A percentile compares a stretch with the other conserved stretches of the same genome.
phyloP scores from a whole-genome alignment of 495 filamentous ascomycete species.

The Penicillium salamii region DNA sequence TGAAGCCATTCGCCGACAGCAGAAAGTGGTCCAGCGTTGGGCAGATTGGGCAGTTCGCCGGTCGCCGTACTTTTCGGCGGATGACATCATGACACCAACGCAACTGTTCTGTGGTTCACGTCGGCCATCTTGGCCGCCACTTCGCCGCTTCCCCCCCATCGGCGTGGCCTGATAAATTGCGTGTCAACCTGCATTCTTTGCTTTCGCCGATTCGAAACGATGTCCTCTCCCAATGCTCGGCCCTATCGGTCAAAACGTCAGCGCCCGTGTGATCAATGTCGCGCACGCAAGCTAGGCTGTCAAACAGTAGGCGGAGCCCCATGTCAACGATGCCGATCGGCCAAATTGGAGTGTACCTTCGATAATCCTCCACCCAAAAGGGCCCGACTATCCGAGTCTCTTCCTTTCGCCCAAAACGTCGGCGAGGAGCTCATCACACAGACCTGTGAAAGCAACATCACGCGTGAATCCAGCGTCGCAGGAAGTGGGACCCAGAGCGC shows the following conservation, averaged over 20 bases:
- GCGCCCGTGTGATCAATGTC: slow-evolving; percentile 38
- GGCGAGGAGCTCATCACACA: slow-evolving; percentile 5
- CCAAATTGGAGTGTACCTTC: slow-evolving; percentile 28
- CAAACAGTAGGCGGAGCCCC: slow-evolving; percentile 24
- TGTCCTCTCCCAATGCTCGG: slow-evolving; percentile 21
- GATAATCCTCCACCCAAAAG: slow-evolving; percentile 29
- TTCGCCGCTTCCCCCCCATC: background rate
- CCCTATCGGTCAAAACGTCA: slow-evolving; percentile 40
- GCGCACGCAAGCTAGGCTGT: slow-evolving; percentile 35
- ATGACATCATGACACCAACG: slow-evolving; percentile 2
- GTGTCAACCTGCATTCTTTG: background rate
- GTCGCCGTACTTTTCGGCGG: background rate
- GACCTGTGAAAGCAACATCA: slow-evolving; percentile 1
- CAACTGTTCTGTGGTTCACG: background rate
- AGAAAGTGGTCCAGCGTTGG: background rate
- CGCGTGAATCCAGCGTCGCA: slow-evolving; percentile 2
- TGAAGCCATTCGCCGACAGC: background rate
- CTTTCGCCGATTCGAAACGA: slow-evolving; percentile 14
- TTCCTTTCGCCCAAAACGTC: slow-evolving; percentile 7
- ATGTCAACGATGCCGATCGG: slow-evolving; percentile 31
- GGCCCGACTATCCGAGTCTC: slow-evolving; percentile 10
- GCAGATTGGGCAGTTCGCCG: background rate
- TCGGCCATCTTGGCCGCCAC: background rate
- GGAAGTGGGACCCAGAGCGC: slow-evolving; percentile 6
- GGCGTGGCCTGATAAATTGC: slow-evolving; percentile 2